Evolutionary conservation across 352 stramenopile species (phyloP).

Genomic region (Pythium chondricola): DNA sequence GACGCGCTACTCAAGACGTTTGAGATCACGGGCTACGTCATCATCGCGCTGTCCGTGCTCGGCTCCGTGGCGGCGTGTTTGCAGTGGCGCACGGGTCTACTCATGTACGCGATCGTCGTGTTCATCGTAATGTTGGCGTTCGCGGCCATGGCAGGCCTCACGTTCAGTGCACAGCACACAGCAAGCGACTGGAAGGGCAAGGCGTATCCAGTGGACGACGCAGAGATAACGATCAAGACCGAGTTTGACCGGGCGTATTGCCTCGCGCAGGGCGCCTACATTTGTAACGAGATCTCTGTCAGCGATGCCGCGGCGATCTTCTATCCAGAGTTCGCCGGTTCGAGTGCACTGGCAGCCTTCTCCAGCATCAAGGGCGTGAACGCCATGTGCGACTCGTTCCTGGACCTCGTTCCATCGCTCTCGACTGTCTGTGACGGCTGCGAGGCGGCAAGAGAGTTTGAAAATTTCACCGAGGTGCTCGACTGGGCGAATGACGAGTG

Average conservation of each 20-base stretch:
- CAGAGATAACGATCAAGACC: constrained; percentile 45
- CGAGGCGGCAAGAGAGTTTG: constrained; percentile 37
- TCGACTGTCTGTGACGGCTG: constrained; percentile 48
- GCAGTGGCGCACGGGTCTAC: constrained; percentile 48
- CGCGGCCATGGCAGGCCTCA: constrained; percentile 31
- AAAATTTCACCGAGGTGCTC: constrained; percentile 67
- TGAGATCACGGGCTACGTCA: constrained; percentile 39
- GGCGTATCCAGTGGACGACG: constrained; percentile 37
- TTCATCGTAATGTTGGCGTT: constrained; percentile 50
- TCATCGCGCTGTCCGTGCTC: constrained; percentile 53
- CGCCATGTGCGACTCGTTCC: constrained; percentile 45
- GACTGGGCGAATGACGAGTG: constrained; percentile 79
- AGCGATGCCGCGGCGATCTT: constrained; percentile 46
- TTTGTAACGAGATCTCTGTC: constrained; percentile 56
- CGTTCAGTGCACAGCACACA: constrained; percentile 37
- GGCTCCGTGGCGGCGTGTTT: constrained; percentile 52
- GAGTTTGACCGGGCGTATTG: constrained; percentile 68
- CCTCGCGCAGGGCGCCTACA: constrained; percentile 64
- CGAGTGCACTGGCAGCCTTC: constrained; percentile 28
- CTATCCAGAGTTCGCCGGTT: constrained; percentile 25
- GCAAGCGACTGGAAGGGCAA: constrained; percentile 39
- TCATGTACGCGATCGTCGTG: constrained; percentile 49
- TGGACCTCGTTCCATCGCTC: constrained; percentile 27
- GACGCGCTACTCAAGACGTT: constrained; percentile 38
- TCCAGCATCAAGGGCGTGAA: constrained; percentile 42